Evolutionary conservation across 2,329 filamentous ascomycete genomes (phyloP).

Genomic region (Scedosporium minutisporum): DNA sequence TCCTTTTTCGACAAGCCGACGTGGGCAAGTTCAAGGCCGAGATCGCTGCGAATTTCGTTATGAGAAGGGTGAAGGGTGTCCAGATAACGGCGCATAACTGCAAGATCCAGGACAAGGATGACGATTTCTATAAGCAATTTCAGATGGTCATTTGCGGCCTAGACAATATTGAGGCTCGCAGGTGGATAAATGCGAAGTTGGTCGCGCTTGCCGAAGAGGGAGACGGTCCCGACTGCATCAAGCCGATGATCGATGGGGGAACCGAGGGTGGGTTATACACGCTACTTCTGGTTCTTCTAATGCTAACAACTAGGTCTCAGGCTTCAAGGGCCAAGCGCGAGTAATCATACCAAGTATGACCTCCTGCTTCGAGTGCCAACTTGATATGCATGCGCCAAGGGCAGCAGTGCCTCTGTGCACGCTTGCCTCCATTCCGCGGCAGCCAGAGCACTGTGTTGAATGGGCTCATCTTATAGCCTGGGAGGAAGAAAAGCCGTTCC

Average conservation of each 20-base stretch:
- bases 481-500: constrained; percentile 77
- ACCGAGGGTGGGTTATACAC: constrained; percentile 59
- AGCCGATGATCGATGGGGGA: constrained; percentile 90
- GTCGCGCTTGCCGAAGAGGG: constrained; percentile 75
- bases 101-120: constrained; percentile 93
- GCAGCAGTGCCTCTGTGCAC: constrained; percentile 96
- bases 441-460: constrained; percentile 96
- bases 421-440: constrained; percentile 87
- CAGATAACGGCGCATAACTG: constrained; percentile 90
- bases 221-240: constrained; percentile 73
- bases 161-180: constrained; percentile 92
- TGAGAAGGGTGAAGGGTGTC: constrained; percentile 80
- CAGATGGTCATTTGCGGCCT: constrained; percentile 87
- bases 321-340: constrained; percentile 93
- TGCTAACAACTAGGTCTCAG: constrained; percentile 24
- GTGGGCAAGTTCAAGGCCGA: constrained; percentile 92
- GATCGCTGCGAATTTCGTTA: constrained; percentile 84
- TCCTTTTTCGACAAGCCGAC: constrained; percentile 84
- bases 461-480: constrained; percentile 98
- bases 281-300: no score
- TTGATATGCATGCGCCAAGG: constrained; percentile 97
- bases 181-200: constrained; percentile 95
- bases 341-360: constrained; percentile 88
- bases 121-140: constrained; percentile 95
- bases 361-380: constrained; percentile 94